Percentiles rank a stretch among this genome's conserved stretches.
phyloP scores from a whole-genome alignment of 2,329 filamentous ascomycete species.

The Phyllosticta citriasiana region DNA sequence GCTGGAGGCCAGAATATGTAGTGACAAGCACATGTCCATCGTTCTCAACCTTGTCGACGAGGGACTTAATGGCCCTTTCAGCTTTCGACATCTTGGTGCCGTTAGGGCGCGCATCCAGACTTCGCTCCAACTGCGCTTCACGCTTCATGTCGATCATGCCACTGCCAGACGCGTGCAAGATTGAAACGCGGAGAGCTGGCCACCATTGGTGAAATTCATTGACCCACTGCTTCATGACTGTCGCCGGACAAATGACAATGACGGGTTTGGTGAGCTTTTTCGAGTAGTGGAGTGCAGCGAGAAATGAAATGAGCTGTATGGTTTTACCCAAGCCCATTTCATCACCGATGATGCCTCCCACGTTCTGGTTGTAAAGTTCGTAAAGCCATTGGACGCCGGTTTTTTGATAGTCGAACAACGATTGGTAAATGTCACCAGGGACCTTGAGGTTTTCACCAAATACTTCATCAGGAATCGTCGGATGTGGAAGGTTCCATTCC shows the following conservation, averaged over 20 bases:
- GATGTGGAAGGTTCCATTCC: slow-evolving; percentile 82
- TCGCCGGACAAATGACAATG: slow-evolving; percentile 87
- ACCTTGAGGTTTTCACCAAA: slow-evolving; percentile 69
- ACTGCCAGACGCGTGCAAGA: slow-evolving; percentile 88
- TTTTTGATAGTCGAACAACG: slow-evolving; percentile 93
- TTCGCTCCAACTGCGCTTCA: slow-evolving; percentile 53
- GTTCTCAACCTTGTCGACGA: slow-evolving; percentile 70
- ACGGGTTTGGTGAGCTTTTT: slow-evolving; percentile 73
- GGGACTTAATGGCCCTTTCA: slow-evolving; percentile 61
- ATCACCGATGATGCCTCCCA: slow-evolving; percentile 90
- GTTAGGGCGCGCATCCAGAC: slow-evolving; percentile 34
- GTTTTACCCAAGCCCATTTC: slow-evolving; percentile 99
- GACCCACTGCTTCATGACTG: slow-evolving; percentile 94
- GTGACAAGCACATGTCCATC: slow-evolving; percentile 91
- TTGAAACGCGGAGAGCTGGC: slow-evolving; percentile 95
- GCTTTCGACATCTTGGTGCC: slow-evolving; percentile 37
- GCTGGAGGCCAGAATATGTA: slow-evolving; percentile 91
- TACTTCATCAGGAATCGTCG: slow-evolving; percentile 64
- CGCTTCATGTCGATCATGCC: slow-evolving; percentile 77
- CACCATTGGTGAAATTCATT: slow-evolving; percentile 99
- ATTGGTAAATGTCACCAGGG: slow-evolving; percentile 86
- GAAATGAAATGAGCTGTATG: slow-evolving; percentile 67
- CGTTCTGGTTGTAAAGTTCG: slow-evolving; percentile 78
- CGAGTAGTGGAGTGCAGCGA: slow-evolving; percentile 88
- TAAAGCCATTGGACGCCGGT: slow-evolving; percentile 94